Conservation (phyloP, 306 rosid genomes). For the Vigna radiata region DNA sequence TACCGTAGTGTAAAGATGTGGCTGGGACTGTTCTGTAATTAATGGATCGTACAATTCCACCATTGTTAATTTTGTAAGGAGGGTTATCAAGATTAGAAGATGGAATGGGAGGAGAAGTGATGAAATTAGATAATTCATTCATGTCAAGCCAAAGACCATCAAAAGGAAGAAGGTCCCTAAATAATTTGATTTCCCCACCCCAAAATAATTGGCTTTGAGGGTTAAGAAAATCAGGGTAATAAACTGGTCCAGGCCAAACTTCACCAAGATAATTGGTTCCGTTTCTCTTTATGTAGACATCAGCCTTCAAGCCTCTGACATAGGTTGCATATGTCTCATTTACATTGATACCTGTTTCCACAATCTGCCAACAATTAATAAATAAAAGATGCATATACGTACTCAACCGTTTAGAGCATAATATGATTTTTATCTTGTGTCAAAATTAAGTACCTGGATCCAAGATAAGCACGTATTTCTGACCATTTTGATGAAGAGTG, state of each 20-base stretch:
- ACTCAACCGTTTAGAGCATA: not conserved
- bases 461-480: conserved; percentile 80
- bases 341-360: conserved; percentile 65
- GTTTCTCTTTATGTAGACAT: conserved; percentile 67
- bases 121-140: conserved; percentile 82
- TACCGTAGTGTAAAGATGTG: conserved; percentile 67
- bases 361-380: conserved; percentile 26
- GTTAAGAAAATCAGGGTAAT: conserved; percentile 76
- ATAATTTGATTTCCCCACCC: conserved; percentile 72
- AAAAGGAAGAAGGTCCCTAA: conserved; percentile 62
- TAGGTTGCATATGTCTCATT: conserved; percentile 68
- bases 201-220: conserved; percentile 62
- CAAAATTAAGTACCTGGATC: conserved; percentile 70
- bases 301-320: conserved; percentile 69
- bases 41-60: conserved; percentile 49
- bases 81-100: conserved; percentile 73
- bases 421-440: not conserved
- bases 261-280: conserved; percentile 70
- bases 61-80: conserved; percentile 72
- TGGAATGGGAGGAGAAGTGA: conserved; percentile 56
- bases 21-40: conserved; percentile 65
- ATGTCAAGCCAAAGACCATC: conserved; percentile 94
- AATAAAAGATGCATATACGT: not conserved
- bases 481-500: conserved; percentile 74
- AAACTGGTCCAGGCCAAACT: conserved; percentile 91